Percentiles rank a stretch among this genome's conserved stretches.
Conservation (phyloP, 257 asterid genomes). For the Penstemon barbatus region DNA sequence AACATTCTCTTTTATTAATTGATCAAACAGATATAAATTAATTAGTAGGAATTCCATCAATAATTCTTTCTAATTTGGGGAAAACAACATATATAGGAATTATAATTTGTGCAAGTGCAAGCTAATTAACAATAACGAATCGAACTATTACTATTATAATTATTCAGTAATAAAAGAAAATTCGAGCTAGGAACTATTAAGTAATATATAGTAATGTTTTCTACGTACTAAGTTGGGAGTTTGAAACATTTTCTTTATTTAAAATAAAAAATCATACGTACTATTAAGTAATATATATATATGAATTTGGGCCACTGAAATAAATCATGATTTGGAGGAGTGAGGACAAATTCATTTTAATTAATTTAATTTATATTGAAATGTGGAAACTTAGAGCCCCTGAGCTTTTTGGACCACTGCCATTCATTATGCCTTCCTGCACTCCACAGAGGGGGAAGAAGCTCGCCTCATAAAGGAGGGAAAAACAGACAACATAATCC, state of each 20-base stretch:
- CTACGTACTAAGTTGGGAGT: neutral
- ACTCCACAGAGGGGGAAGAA: neutral
- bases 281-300: too few relatives aligned
- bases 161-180: neutral
- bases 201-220: neutral
- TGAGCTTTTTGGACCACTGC: slow-evolving; percentile 21
- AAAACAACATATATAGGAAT: neutral
- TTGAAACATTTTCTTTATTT: neutral
- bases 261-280: too few relatives aligned
- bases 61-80: too few relatives aligned
- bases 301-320: neutral
- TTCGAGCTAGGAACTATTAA: neutral
- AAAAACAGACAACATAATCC: neutral
- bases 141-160: too few relatives aligned
- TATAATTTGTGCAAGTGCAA: neutral
- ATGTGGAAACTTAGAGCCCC: slow-evolving; percentile 17
- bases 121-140: too few relatives aligned
- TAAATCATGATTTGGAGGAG: neutral
- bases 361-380: neutral
- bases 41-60: neutral
- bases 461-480: neutral
- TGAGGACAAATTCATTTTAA: neutral
- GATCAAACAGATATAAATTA: neutral
- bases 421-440: slow-evolving; percentile 20
- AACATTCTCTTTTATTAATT: neutral